These are phyloP conservation scores for Begonia fuchsioides DNA, from an alignment of 306 rosid species.

Conservation along the genomic window DNA sequence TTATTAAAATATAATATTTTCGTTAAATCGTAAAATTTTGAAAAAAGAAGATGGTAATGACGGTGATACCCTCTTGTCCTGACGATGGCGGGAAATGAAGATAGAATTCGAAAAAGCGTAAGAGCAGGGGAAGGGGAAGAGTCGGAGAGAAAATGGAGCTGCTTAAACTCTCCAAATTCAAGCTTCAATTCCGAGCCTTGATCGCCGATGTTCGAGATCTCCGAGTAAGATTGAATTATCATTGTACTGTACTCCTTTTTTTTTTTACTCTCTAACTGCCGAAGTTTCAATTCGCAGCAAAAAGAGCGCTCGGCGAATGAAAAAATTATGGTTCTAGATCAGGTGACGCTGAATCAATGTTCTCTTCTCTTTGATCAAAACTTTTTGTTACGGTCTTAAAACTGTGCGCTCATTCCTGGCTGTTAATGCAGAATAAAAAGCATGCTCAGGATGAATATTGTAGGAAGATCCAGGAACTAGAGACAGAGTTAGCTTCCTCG, in stretches of 20 bases:
- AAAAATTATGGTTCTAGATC: constrained; percentile 29
- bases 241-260: not conserved
- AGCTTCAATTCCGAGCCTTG: constrained; percentile 51
- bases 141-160: constrained; percentile 38
- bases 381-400: not conserved
- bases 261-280: constrained; percentile 4
- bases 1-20: too few relatives aligned
- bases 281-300: constrained; percentile 33
- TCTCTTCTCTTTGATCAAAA: not conserved
- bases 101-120: too few relatives aligned
- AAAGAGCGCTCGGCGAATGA: constrained; percentile 48
- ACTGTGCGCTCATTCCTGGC: constrained; percentile 1
- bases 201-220: constrained; percentile 56
- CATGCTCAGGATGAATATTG: constrained; percentile 48
- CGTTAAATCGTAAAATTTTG: too few relatives aligned
- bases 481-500: constrained; percentile 33
- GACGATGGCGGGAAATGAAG: too few relatives aligned
- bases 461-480: constrained; percentile 46
- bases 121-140: not conserved
- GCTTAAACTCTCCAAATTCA: constrained; percentile 62
- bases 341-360: constrained; percentile 25
- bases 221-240: constrained; percentile 28
- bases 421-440: constrained; percentile 45
- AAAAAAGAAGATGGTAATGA: too few relatives aligned
- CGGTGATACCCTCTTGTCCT: too few relatives aligned